Evolutionary conservation across 2,329 filamentous ascomycete genomes (phyloP), one percentile per base, ranked within the genome.

Genomic region (Colletotrichum somersetense): DNA sequence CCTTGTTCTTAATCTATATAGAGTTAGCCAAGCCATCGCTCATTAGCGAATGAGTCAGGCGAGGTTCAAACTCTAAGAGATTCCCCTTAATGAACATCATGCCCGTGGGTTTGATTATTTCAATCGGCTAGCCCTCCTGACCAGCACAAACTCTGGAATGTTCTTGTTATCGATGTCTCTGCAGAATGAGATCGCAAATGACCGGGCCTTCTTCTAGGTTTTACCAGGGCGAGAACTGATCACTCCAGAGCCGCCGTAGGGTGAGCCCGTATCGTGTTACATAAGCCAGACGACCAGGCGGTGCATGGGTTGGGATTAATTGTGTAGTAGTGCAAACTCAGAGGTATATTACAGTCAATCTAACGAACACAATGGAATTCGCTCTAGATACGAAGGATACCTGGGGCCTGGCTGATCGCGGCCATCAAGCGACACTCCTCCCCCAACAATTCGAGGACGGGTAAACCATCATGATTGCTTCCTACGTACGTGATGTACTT

Each of bases 1-100:
- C 5, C 52, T 56, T 42, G 52, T 58, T 42, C 56, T 40, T 33
- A 65, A 69, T 65, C 10, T 69, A 65, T 58, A 65, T 69, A 65
- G 33, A 57, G 66, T 69, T 65, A 23, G 23, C n/a, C 52, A 50
- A 52, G 52, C 23, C n/a, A 23, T 16, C 23, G 20, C 33, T 16
- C n/a, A 42, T 42, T 14, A n/a, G 26, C 26, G 26, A 3, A 50
- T 35, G 62, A 69, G 62, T 66, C 61, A 69, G 66, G 33, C 18
- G 23, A 18, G 11, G 18, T 14, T 57, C 12, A 8, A 23, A 26
- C n/a, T 26, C 12, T 57, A 12, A 20, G 5, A 35, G 16, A 6
- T 11, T 18, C 10, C 0, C 7, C 52, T 18, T 10, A 10, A 35
- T 5, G 30, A 4, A n/a, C 30, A n/a, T 12, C 6, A 1, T 10